phyloP scores from a whole-genome alignment of 164 flowering plant genomes.

The Brasenia schreberi region DNA sequence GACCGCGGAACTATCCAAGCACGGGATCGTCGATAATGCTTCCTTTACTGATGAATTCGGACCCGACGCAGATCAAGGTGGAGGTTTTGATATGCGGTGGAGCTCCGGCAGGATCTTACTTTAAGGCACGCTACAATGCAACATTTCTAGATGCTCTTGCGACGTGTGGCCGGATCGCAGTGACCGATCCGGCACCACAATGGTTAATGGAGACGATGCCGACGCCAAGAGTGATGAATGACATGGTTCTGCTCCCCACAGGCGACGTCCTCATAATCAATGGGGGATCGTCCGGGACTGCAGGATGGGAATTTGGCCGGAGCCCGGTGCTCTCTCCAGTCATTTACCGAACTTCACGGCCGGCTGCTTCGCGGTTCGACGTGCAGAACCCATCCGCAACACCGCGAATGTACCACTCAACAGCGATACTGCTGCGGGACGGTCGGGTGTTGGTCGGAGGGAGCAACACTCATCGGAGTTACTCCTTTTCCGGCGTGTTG shows the following conservation, averaged over 20 bases:
- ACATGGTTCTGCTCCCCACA: constrained; percentile 41
- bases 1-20: constrained; percentile 36
- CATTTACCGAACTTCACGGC: constrained; percentile 22
- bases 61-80: constrained; percentile 6
- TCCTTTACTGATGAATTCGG: constrained; percentile 14
- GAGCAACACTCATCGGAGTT: constrained; percentile 31
- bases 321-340: constrained; percentile 30
- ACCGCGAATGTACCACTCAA: constrained; percentile 42
- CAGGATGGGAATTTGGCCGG: constrained; percentile 37
- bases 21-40: constrained; percentile 38
- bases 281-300: constrained; percentile 33
- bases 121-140: constrained; percentile 6
- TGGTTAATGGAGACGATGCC: constrained; percentile 56
- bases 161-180: constrained; percentile 36
- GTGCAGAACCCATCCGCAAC: constrained; percentile 19
- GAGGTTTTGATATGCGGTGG: constrained; percentile 54
- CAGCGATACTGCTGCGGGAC: constrained; percentile 32
- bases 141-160: constrained; percentile 16
- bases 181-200: constrained; percentile 26
- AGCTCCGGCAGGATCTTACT: constrained; percentile 27
- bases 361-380: constrained; percentile 21
- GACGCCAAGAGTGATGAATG: constrained; percentile 35
- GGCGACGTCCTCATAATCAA: constrained; percentile 37
- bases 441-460: constrained; percentile 48
- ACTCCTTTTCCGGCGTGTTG: constrained; percentile 20